Evolutionary conservation across 345 rosid genomes (phyloP).

Genomic region (Eucalyptus erythrocorys): DNA sequence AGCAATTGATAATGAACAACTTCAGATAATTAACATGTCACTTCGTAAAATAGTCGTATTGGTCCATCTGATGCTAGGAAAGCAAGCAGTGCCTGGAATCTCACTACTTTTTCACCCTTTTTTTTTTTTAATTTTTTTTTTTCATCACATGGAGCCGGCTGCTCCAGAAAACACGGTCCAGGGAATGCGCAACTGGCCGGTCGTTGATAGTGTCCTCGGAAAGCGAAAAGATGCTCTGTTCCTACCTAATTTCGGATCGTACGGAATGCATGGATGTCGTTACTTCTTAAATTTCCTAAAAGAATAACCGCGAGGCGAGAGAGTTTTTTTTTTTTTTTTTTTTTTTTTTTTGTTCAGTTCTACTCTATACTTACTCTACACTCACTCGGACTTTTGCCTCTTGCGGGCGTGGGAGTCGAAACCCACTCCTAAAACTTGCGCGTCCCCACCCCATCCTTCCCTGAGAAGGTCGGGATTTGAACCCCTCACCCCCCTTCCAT

Average conservation of each 20-base stretch:
- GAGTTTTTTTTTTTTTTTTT: too few relatives aligned
- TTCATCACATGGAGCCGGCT: too few relatives aligned
- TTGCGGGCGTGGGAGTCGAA: too few relatives aligned
- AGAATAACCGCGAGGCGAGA: background rate
- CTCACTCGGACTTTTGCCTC: too few relatives aligned
- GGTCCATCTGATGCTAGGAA: background rate
- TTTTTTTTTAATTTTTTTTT: accelerated
- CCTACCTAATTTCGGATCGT: background rate
- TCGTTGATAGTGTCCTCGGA: background rate
- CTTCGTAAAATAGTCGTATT: background rate
- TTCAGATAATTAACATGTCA: background rate
- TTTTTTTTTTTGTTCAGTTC: too few relatives aligned
- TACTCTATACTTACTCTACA: too few relatives aligned
- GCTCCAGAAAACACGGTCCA: background rate
- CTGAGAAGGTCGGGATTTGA: too few relatives aligned
- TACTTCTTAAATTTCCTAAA: background rate
- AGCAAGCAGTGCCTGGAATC: background rate
- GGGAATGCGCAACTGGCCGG: background rate
- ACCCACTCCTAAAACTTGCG: too few relatives aligned
- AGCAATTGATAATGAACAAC: background rate
- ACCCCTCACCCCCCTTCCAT: too few relatives aligned
- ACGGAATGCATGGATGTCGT: background rate
- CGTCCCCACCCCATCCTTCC: too few relatives aligned
- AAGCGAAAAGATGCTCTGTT: background rate
- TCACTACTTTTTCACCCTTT: background rate